Percentiles rank a stretch among this genome's conserved stretches.
phyloP scores from a whole-genome alignment of 768 basidiomycete genomes.

The Lactarius pseudohatsudake region DNA sequence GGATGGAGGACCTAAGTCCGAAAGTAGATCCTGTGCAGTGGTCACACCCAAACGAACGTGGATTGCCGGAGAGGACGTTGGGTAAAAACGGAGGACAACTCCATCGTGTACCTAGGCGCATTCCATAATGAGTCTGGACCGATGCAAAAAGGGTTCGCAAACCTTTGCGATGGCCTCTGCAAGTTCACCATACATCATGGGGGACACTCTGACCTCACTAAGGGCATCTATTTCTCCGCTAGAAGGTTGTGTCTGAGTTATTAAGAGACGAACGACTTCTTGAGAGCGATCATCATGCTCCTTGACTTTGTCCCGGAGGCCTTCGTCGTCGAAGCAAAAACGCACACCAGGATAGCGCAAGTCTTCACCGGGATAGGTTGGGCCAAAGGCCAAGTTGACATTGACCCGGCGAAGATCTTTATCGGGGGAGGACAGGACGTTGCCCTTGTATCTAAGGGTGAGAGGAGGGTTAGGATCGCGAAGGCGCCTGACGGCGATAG shows the following conservation, averaged over 20 bases:
- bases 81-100: slow-evolving; percentile 66
- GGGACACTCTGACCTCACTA: slow-evolving; percentile 66
- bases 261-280: slow-evolving; percentile 73
- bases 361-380: slow-evolving; percentile 78
- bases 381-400: slow-evolving; percentile 75
- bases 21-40: slow-evolving; percentile 75
- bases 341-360: slow-evolving; percentile 79
- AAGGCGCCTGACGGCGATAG: slow-evolving; percentile 69
- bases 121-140: slow-evolving; percentile 9
- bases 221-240: slow-evolving; percentile 62
- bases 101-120: slow-evolving; percentile 66
- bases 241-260: slow-evolving; percentile 65
- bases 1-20: slow-evolving; percentile 78
- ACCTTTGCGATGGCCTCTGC: slow-evolving; percentile 69
- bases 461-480: slow-evolving; percentile 67
- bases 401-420: slow-evolving; percentile 61
- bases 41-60: slow-evolving; percentile 70
- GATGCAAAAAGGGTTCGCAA: neutral
- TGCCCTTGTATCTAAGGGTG: slow-evolving; percentile 65
- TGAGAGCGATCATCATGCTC: slow-evolving; percentile 57
- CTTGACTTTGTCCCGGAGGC: slow-evolving; percentile 50
- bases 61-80: slow-evolving; percentile 49
- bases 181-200: slow-evolving; percentile 72
- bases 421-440: slow-evolving; percentile 57
- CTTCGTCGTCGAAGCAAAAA: slow-evolving; percentile 83